Conservation (phyloP, 2,329 filamentous ascomycete genomes). For the Beauveria asiatica region DNA sequence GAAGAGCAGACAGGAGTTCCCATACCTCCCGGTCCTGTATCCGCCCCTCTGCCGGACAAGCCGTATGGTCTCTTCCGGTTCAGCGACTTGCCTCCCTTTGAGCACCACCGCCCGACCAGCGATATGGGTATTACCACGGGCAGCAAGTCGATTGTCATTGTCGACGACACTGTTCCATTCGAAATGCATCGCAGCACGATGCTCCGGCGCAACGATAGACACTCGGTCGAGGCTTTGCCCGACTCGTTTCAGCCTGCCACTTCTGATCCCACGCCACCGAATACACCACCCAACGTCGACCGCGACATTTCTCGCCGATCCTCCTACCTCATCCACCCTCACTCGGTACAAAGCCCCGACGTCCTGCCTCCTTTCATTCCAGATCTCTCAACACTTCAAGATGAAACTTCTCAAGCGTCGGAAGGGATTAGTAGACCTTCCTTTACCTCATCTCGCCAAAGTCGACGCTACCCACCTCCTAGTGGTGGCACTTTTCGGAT, state of each 20-base stretch:
- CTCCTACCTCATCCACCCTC: constrained; percentile 45
- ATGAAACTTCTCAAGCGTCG: constrained; percentile 20
- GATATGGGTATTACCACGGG: constrained; percentile 60
- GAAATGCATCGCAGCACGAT: constrained; percentile 45
- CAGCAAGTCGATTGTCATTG: constrained; percentile 86
- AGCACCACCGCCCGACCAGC: constrained; percentile 35
- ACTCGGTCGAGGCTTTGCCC: constrained; percentile 44
- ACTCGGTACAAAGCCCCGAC: constrained; percentile 29
- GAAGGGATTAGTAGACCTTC: constrained; percentile 27
- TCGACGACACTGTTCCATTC: constrained; percentile 56
- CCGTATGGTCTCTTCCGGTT: constrained; percentile 32
- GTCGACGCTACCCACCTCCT: constrained; percentile 21
- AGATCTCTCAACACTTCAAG: constrained; percentile 32
- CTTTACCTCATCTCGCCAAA: constrained; percentile 19
- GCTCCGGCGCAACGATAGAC: constrained; percentile 33
- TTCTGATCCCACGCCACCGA: constrained; percentile 51
- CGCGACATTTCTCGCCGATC: constrained; percentile 43
- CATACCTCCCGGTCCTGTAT: constrained; percentile 17
- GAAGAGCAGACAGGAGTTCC: constrained; percentile 39
- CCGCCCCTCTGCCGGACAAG: constrained; percentile 27
- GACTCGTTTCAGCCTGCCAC: constrained; percentile 41
- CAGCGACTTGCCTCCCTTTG: constrained; percentile 24
- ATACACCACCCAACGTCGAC: constrained; percentile 43
- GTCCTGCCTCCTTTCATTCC: constrained; percentile 41
- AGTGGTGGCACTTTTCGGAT: constrained; percentile 23